Evolutionary conservation across 352 stramenopile genomes (phyloP).

Genomic region (Globisporangium canariense): DNA sequence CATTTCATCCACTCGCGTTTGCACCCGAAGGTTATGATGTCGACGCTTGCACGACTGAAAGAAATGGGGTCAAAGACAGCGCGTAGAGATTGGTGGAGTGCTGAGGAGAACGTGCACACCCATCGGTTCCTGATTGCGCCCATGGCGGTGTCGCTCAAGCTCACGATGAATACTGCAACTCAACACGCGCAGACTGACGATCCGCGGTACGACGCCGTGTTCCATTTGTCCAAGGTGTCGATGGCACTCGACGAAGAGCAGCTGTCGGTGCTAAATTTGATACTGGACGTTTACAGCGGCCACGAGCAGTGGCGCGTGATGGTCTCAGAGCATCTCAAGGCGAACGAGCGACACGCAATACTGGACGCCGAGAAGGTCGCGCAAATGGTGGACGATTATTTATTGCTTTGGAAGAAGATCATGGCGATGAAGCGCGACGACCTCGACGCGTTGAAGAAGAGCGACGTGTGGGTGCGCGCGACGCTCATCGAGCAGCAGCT

Average conservation of each 20-base stretch:
- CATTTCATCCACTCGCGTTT: constrained; percentile 87
- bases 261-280: constrained; percentile 66
- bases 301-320: constrained; percentile 76
- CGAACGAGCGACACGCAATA: constrained; percentile 45
- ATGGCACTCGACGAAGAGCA: constrained; percentile 83
- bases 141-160: constrained; percentile 79
- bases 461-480: constrained; percentile 44
- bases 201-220: constrained; percentile 69
- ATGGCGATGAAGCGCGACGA: constrained; percentile 59
- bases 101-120: constrained; percentile 57
- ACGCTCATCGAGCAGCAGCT: constrained; percentile 65
- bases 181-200: constrained; percentile 70
- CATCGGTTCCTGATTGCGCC: constrained; percentile 83
- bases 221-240: constrained; percentile 78
- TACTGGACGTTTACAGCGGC: constrained; percentile 65
- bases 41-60: constrained; percentile 70
- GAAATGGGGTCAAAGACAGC: constrained; percentile 74
- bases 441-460: constrained; percentile 64
- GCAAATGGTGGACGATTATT: constrained; percentile 61
- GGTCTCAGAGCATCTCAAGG: constrained; percentile 67
- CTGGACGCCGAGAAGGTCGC: constrained; percentile 40
- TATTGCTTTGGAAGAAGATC: constrained; percentile 64
- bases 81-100: constrained; percentile 73
- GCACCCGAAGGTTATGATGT: constrained; percentile 73
- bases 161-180: constrained; percentile 86